Percentiles rank a stretch among this genome's conserved stretches.
phyloP scores from a whole-genome alignment of 768 basidiomycete genomes.

The Melanogaster broomeanus region DNA sequence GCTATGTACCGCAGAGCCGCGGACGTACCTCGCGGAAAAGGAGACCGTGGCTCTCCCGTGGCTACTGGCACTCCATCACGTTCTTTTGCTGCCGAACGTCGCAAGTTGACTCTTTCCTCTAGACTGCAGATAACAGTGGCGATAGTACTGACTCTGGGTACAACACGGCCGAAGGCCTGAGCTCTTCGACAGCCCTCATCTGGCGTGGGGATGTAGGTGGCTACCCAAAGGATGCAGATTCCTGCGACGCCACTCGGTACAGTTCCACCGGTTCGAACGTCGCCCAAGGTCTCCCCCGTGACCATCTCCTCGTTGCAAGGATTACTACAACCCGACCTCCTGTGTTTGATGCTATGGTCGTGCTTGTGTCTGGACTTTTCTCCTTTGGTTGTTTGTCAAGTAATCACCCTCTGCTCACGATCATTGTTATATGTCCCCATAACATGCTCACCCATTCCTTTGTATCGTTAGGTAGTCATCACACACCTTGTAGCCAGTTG shows the following conservation, averaged over 20 bases:
- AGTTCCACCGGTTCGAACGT: background rate
- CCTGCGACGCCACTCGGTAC: background rate
- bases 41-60: background rate
- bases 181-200: background rate
- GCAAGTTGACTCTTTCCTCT: background rate
- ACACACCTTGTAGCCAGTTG: background rate
- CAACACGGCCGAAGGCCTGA: background rate
- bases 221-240: background rate
- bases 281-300: background rate
- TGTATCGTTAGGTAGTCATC: background rate
- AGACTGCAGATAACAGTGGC: background rate
- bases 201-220: background rate
- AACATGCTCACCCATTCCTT: background rate
- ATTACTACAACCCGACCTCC: too few species aligned
- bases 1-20: conserved; percentile 17
- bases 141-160: background rate
- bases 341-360: too few species aligned
- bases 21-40: background rate
- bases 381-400: background rate
- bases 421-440: background rate
- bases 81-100: background rate
- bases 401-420: background rate
- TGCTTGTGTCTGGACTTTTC: too few species aligned
- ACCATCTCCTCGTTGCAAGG: background rate
- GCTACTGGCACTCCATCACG: background rate